Percentiles rank a stretch among this genome's conserved stretches.
Evolutionary conservation across 768 basidiomycete genomes (phyloP).

Genomic region (Podaxis sp.): DNA sequence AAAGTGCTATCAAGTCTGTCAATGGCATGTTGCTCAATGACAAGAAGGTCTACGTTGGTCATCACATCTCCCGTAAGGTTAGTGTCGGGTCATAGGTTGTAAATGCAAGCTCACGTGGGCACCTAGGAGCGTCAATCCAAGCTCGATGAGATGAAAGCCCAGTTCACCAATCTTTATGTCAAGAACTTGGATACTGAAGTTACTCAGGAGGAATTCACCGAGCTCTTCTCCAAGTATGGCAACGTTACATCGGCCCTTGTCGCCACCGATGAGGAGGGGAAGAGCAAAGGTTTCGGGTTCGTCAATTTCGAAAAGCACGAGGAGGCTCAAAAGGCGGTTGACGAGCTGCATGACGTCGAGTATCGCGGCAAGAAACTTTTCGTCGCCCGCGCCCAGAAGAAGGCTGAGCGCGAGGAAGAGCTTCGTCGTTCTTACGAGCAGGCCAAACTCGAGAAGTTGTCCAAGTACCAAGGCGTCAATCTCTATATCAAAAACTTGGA

Average conservation of each 20-base stretch:
- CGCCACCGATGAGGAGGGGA: slow-evolving; percentile 82
- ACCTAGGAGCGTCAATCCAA: slow-evolving; percentile 95
- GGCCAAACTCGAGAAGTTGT: slow-evolving; percentile 94
- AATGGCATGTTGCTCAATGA: slow-evolving; percentile 99
- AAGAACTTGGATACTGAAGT: slow-evolving; percentile 93
- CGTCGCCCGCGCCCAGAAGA: slow-evolving; percentile 97
- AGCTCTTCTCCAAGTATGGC: slow-evolving; percentile 77
- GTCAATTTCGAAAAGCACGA: slow-evolving; percentile 96
- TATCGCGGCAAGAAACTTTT: slow-evolving; percentile 86
- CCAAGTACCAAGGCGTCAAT: slow-evolving; percentile 99
- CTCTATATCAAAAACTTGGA: slow-evolving; percentile 99
- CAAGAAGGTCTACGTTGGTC: slow-evolving; percentile 98
- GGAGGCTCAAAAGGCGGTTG: slow-evolving; percentile 87
- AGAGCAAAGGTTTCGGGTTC: slow-evolving; percentile 96
- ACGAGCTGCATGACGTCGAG: slow-evolving; percentile 84
- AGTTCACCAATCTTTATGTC: slow-evolving; percentile 98
- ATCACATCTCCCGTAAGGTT: slow-evolving; percentile 96
- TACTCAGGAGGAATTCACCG: slow-evolving; percentile 81
- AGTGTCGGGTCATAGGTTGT: slow-evolving; percentile 16
- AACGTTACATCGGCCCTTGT: slow-evolving; percentile 87
- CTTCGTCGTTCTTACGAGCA: slow-evolving; percentile 90
- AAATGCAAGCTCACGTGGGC: background rate
- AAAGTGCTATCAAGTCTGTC: slow-evolving; percentile 95
- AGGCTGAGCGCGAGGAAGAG: slow-evolving; percentile 97
- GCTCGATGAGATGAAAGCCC: slow-evolving; percentile 94